Evolutionary conservation across 352 stramenopile species (phyloP).

Genomic region (Phytophthora meadii): DNA sequence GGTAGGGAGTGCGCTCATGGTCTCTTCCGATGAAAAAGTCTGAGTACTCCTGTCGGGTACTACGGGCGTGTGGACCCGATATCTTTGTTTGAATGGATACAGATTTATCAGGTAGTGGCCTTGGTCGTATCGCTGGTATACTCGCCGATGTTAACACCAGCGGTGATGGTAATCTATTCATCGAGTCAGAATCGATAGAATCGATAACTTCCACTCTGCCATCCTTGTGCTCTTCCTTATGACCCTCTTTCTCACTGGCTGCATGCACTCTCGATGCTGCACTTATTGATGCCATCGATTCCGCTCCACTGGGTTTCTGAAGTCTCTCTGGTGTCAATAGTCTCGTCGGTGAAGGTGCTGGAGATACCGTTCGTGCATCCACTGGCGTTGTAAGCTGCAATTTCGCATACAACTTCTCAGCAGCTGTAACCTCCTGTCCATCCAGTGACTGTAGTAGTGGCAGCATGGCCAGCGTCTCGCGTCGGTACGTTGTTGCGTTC

Average conservation of each 20-base stretch:
- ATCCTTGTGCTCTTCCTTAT: slow-evolving; percentile 2
- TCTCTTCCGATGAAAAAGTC: not conserved
- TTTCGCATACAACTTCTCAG: slow-evolving; percentile 56
- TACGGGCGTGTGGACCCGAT: not conserved
- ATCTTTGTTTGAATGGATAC: not conserved
- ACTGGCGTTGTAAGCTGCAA: slow-evolving; percentile 53
- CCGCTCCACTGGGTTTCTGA: slow-evolving; percentile 6
- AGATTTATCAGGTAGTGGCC: not conserved
- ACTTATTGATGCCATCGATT: not conserved
- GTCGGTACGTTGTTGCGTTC: slow-evolving; percentile 42
- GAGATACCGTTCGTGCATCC: not conserved
- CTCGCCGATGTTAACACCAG: not conserved
- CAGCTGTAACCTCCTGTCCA: slow-evolving; percentile 46
- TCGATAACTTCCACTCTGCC: not conserved
- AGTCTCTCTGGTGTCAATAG: slow-evolving; percentile 34
- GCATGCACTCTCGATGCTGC: not conserved
- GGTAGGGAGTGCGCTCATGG: not conserved
- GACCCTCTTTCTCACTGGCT: not conserved
- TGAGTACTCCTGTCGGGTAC: slow-evolving; percentile 4
- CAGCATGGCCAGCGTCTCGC: slow-evolving; percentile 64
- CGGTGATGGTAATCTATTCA: slow-evolving; percentile 8
- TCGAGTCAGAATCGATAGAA: not conserved
- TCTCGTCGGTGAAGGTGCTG: slow-evolving; percentile 10
- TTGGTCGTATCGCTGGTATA: not conserved
- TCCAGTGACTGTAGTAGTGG: slow-evolving; percentile 63